A percentile compares a stretch with the other conserved stretches of the same genome.
Evolutionary conservation across 306 rosid species (phyloP).

Genomic region (Begonia masoniana): DNA sequence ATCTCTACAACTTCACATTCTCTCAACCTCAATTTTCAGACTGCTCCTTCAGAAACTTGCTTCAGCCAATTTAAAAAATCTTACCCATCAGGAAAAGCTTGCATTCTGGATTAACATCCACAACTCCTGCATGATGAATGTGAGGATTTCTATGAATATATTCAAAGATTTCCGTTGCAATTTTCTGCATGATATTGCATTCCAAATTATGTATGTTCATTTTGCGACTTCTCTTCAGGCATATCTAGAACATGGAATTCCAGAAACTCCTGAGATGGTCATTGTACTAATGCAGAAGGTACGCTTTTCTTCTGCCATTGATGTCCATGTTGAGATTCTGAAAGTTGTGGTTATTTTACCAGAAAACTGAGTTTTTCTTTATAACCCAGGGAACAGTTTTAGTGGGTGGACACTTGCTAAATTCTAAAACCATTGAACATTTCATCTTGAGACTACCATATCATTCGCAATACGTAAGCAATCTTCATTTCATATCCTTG

Average conservation of each 20-base stretch:
- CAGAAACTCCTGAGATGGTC: constrained; percentile 69
- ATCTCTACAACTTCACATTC: not conserved
- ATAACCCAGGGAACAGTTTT: constrained; percentile 57
- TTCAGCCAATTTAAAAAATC: constrained; percentile 51
- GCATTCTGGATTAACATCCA: constrained; percentile 96
- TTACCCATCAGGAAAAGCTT: constrained; percentile 86
- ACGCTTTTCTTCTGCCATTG: not conserved
- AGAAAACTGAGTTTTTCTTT: constrained; percentile 9
- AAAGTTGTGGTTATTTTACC: too few species aligned
- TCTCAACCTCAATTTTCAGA: constrained; percentile 32
- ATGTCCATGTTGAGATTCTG: too few species aligned
- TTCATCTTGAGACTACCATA: constrained; percentile 85
- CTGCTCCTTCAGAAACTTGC: constrained; percentile 65
- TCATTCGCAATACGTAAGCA: constrained; percentile 80
- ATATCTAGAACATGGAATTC: constrained; percentile 68
- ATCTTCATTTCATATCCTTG: constrained; percentile 19
- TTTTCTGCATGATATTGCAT: not conserved
- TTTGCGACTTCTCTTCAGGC: constrained; percentile 31
- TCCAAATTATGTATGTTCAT: too few species aligned
- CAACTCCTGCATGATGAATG: constrained; percentile 96
- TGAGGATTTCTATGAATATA: constrained; percentile 10
- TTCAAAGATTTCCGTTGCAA: not conserved
- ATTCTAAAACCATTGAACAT: constrained; percentile 62
- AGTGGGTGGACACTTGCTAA: constrained; percentile 41
- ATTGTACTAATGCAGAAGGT: constrained; percentile 76